These are phyloP conservation scores for Trichophyton simii DNA, from an alignment of 2,329 filamentous ascomycete genomes.

Conservation along the genomic window DNA sequence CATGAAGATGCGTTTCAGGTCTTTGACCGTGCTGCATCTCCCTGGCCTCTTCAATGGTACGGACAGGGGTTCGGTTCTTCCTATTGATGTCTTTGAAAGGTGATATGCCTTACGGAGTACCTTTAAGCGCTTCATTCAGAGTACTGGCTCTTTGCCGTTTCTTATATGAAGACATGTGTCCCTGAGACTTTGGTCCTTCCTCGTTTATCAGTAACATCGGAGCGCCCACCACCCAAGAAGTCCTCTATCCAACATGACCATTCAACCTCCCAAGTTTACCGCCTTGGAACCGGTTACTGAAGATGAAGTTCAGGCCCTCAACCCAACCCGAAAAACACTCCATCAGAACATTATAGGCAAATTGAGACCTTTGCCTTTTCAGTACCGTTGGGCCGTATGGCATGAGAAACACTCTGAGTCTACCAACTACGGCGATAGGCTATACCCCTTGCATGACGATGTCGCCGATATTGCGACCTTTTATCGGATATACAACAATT, in stretches of 20 bases:
- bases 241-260: background rate
- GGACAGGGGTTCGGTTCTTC: background rate
- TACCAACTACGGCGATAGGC: constrained; percentile 21
- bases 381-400: constrained; percentile 39
- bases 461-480: constrained; percentile 42
- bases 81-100: background rate
- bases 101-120: background rate
- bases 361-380: constrained; percentile 35
- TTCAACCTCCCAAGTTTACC: background rate
- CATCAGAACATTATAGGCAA: constrained; percentile 34
- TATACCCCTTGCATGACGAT: constrained; percentile 30
- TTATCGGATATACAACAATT: constrained; percentile 73
- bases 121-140: background rate
- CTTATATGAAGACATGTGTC: background rate
- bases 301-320: constrained; percentile 8
- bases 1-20: background rate
- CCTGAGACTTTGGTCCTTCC: background rate
- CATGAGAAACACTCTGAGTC: constrained; percentile 31
- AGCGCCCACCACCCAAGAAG: background rate
- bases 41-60: background rate
- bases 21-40: background rate
- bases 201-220: background rate
- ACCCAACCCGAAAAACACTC: constrained; percentile 25
- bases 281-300: constrained; percentile 7
- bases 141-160: background rate